Evolutionary conservation across 257 asterid genomes (phyloP), one percentile per base, ranked within the genome.

Genomic region (Capsicum rhomboideum): DNA sequence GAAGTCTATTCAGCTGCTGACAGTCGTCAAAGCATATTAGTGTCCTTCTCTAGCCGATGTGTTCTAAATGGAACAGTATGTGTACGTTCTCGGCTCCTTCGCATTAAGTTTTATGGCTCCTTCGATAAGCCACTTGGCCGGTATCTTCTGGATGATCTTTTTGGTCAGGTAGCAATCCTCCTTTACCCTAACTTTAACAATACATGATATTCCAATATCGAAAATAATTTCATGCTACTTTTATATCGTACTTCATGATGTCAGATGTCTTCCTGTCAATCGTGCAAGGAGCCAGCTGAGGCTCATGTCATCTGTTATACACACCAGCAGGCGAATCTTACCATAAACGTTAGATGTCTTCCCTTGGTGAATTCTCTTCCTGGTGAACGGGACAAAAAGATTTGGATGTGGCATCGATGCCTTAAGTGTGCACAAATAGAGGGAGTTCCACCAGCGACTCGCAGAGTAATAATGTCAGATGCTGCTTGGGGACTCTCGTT

Each of bases 321-420:
- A 20, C 99, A 97, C 88, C 97, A 90, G 86, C 91, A 91, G 80
- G 99, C 95, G 28, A 97, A 95, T 89, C 97, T 97, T 53, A 97
- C 97, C 0, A 91, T 97, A 85, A 97, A 91, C 29, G 96, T 94
- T 52, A 89, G 87, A 79, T 90, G 89, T 20, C 86, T 93, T 59
- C 92, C 93, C 37, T 86, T 92, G 9, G 89, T 85, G 79, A 91
- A 87, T 77, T 77, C 63, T 86, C 97, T 97, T 86, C 97, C 96
- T 44, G 97, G 98, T 50, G 97, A 92, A 86, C 87, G 88, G 44
- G 99, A 95, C 85, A 95, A 98, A 78, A 97, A 93, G 92, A 95
- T 97, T 85, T 97, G 99, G 99, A 97, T 97, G 99, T 97, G 99
- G 99, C 99, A 97, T 81, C 87, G 99, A 84, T 97, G 99, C 91